phyloP scores from a whole-genome alignment of 371 early-diverging fungal species.

The Smittium mucronatum region DNA sequence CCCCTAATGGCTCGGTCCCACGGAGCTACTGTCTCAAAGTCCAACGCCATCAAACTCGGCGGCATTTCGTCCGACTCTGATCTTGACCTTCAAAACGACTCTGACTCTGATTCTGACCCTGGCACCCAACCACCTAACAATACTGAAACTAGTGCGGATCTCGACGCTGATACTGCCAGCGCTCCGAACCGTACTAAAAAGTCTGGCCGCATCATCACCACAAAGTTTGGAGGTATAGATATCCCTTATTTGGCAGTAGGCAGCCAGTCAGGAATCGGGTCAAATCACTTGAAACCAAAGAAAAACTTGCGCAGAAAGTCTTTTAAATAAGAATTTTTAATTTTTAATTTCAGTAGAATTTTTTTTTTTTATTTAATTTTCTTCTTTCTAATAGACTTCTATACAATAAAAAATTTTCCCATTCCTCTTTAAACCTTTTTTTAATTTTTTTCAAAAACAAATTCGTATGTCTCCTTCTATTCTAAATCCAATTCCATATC shows the following conservation, averaged over 20 bases:
- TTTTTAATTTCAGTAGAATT: too few species aligned
- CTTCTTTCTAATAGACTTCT: too few species aligned
- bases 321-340: too few species aligned
- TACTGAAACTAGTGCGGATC: background rate
- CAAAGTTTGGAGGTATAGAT: background rate
- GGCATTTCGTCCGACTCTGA: background rate
- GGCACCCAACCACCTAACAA: background rate
- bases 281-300: background rate
- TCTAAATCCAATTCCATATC: too few species aligned
- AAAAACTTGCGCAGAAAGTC: constrained; percentile 7
- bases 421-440: too few species aligned
- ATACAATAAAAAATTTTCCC: too few species aligned
- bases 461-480: too few species aligned
- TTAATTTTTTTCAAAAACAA: background rate
- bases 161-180: background rate
- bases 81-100: too few species aligned
- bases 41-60: background rate
- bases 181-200: background rate
- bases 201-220: background rate
- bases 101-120: background rate
- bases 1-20: constrained; percentile 17
- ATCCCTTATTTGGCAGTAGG: constrained; percentile 7
- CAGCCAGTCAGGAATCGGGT: background rate
- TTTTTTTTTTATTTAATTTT: too few species aligned
- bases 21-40: background rate